Evolutionary conservation across 2,329 filamentous ascomycete genomes (phyloP), one percentile per base, ranked within the genome.

Genomic region (Calonectria pseudoreteaudii): DNA sequence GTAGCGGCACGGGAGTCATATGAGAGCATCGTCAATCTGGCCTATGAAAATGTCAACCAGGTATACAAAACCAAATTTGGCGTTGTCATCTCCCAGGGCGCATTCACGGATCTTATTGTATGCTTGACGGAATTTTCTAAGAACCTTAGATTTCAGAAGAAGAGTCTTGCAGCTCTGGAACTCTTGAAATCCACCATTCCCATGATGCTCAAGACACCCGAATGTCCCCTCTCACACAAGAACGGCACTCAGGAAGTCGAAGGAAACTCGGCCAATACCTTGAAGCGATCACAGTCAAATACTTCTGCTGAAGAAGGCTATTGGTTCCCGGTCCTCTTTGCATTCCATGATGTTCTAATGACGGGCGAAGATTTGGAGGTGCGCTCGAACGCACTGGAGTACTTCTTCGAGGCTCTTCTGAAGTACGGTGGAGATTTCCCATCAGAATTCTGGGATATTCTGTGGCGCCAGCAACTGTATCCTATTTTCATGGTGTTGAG

Each of bases 321-420:
- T 85, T 99, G 97, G 97, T 99, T 99, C 84, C 97, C 97, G 0
- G 94, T 99, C 8, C 88, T 99, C 36, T 98, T 99, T 82, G 96
- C 97, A 4, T 99, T 99, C 88, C 97, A 99, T 83, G 97, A 99
- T 83, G 96, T 99, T 28, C 87, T 99, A 62, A 99, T 99, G 97
- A 99, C 97, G 2, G 97, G 97, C 3, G 97, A 99, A 84, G 97
- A 99, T 83, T 90, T 99, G 23, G 97, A 99, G 85, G 97, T 98
- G 50, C 93, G 97, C 72, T 98, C 91, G 2, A 93, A 91, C 85
- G 97, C 97, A 3, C 89, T 99, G 50, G 98, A 96, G 79, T 99
- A 98, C 84, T 95, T 99, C 75, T 99, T 99, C 80, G 96, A 98
- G 73, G 95, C 95, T 0, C 89, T 99, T 9, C 93, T 98, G 72